Evolutionary conservation across 129 eudicot species (phyloP).

Genomic region (Helichrysum umbraculigerum): DNA sequence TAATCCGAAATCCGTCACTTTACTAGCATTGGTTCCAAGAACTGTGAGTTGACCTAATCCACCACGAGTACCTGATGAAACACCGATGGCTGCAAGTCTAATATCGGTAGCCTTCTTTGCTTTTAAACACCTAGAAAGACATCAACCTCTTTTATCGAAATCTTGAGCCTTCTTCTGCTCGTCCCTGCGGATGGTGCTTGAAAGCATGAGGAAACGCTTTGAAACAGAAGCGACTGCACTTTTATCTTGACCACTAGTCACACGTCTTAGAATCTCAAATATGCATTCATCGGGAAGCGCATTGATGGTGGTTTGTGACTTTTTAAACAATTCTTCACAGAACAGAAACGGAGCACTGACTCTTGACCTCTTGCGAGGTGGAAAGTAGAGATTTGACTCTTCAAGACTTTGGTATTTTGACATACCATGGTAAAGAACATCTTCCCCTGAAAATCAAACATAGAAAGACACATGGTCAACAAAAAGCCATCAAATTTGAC

Average conservation of each 20-base stretch:
- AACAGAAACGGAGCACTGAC: conserved; percentile 55
- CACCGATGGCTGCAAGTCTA: conserved; percentile 81
- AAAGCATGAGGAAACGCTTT: conserved; percentile 76
- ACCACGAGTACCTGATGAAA: conserved; percentile 70
- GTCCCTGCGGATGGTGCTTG: conserved; percentile 50
- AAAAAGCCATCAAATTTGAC: neutral
- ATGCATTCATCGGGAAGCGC: conserved; percentile 82
- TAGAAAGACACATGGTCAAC: neutral
- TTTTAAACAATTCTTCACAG: conserved; percentile 36
- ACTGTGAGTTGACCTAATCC: conserved; percentile 77
- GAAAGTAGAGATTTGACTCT: conserved; percentile 51
- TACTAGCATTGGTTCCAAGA: conserved; percentile 51
- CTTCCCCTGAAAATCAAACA: conserved; percentile 49
- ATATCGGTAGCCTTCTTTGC: conserved; percentile 85
- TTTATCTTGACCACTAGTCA: conserved; percentile 58
- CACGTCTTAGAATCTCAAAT: conserved; percentile 68
- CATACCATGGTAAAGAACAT: conserved; percentile 58
- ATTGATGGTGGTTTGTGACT: conserved; percentile 50
- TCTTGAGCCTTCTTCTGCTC: conserved; percentile 40
- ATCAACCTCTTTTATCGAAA: conserved; percentile 42
- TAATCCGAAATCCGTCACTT: conserved; percentile 67
- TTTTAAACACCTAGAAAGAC: conserved; percentile 61
- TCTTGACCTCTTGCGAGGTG: conserved; percentile 64
- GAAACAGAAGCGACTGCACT: conserved; percentile 71
- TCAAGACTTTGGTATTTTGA: conserved; percentile 59